A percentile compares a stretch with the other conserved stretches of the same genome.
Evolutionary conservation across 2,329 filamentous ascomycete species (phyloP).

Genomic region (Penicillium psychrosexuale): DNA sequence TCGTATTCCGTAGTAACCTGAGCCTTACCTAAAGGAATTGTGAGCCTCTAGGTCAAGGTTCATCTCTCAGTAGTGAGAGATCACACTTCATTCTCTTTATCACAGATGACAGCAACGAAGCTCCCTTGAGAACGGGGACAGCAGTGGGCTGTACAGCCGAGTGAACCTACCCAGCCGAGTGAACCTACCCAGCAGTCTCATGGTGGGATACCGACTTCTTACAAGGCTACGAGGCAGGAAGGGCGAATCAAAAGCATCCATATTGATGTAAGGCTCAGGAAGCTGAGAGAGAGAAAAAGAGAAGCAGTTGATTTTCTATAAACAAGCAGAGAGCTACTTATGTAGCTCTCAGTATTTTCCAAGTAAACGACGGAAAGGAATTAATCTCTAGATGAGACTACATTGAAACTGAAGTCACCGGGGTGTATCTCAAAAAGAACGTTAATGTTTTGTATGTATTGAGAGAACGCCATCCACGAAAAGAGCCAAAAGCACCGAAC

Average conservation of each 20-base stretch:
- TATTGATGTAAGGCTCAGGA: no score
- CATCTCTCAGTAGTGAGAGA: not conserved
- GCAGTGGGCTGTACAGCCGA: not conserved
- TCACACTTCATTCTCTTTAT: slow-evolving; percentile 1
- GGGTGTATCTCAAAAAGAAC: not conserved
- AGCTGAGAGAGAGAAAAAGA: no score
- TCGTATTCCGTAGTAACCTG: not conserved
- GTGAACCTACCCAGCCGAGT: not conserved
- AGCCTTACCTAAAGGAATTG: not conserved
- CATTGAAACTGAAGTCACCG: not conserved
- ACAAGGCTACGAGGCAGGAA: slow-evolving; percentile 1
- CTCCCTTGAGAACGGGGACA: not conserved
- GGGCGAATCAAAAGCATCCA: slow-evolving; percentile 3
- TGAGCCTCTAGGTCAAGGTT: not conserved
- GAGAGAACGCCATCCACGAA: not conserved
- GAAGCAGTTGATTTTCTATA: no score
- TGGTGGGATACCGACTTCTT: not conserved
- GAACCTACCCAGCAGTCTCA: not conserved
- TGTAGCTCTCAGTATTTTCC: no score
- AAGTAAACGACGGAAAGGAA: not conserved
- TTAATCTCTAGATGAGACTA: not conserved
- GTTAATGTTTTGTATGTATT: not conserved
- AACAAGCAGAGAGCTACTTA: no score
- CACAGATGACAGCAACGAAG: not conserved
- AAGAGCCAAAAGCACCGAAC: not conserved